A percentile compares a stretch with the other conserved stretches of the same genome.
Evolutionary conservation across 1,284 basidiomycete species (phyloP).

Genomic region (Boletellus deceptivus): DNA sequence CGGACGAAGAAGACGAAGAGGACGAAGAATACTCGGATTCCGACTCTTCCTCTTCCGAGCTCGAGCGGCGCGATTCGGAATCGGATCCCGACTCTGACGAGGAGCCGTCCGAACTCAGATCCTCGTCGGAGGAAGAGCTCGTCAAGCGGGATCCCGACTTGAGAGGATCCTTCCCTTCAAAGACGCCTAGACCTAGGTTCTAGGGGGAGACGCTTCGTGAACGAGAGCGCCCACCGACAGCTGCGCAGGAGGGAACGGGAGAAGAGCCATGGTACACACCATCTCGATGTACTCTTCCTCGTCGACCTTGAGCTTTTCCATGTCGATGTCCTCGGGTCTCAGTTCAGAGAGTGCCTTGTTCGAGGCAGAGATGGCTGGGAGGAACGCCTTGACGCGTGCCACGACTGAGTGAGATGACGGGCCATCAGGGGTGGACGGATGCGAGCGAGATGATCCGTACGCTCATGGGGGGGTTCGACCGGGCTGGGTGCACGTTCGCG

Average conservation of each 20-base stretch:
- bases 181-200: constrained; percentile 66
- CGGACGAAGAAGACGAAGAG: constrained; percentile 26
- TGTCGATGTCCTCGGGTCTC: constrained; percentile 58
- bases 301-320: constrained; percentile 52
- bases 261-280: constrained; percentile 38
- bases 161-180: constrained; percentile 39
- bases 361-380: constrained; percentile 61
- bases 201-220: constrained; percentile 24
- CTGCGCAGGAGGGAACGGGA: too few species aligned
- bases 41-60: constrained; percentile 22
- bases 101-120: constrained; percentile 4
- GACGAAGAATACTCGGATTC: constrained; percentile 2
- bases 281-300: constrained; percentile 61
- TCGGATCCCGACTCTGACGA: constrained; percentile 18
- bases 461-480: constrained; percentile 26
- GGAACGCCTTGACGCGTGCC: constrained; percentile 59
- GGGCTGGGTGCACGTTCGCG: constrained; percentile 13
- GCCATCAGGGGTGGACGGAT: constrained; percentile 2
- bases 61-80: constrained; percentile 16
- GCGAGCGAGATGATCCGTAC: constrained; percentile 29
- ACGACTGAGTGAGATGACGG: constrained; percentile 42
- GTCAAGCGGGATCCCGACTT: background rate
- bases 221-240: background rate
- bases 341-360: constrained; percentile 50
- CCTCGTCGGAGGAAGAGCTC: constrained; percentile 9